Conservation (phyloP, 805 yeast species). For the Candida corydali region DNA sequence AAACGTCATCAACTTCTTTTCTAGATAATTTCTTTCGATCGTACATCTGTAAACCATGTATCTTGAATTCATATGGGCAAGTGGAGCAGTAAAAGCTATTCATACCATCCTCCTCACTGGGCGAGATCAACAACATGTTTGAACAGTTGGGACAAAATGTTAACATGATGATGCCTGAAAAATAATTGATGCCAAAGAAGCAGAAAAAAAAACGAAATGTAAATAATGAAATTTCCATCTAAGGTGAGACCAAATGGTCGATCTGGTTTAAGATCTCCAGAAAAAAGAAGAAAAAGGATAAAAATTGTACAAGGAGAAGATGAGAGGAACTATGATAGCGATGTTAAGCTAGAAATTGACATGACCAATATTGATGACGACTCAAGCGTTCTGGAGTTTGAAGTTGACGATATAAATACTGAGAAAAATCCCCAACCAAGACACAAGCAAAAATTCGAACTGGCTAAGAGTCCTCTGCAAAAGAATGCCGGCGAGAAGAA, state of each 20-base stretch:
- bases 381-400: not conserved
- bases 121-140: constrained; percentile 69
- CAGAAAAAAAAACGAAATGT: too few relatives aligned
- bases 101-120: constrained; percentile 49
- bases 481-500: constrained; percentile 9
- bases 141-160: constrained; percentile 95
- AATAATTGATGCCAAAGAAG: too few relatives aligned
- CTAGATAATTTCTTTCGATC: constrained; percentile 80
- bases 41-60: constrained; percentile 75
- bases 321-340: constrained; percentile 15
- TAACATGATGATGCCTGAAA: constrained; percentile 59
- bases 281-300: constrained; percentile 36
- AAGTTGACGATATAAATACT: constrained; percentile 2
- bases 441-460: constrained; percentile 28
- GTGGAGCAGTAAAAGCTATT: constrained; percentile 84
- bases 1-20: constrained; percentile 91
- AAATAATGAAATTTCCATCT: constrained; percentile 9
- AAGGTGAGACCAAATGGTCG: constrained; percentile 39
- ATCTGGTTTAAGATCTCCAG: constrained; percentile 45
- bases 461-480: constrained; percentile 7
- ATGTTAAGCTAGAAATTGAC: constrained; percentile 15
- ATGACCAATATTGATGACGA: constrained; percentile 4
- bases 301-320: constrained; percentile 49
- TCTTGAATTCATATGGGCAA: constrained; percentile 93
- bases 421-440: not conserved